phyloP scores from a whole-genome alignment of 345 rosid species.

The Pugionium dolabratum region DNA sequence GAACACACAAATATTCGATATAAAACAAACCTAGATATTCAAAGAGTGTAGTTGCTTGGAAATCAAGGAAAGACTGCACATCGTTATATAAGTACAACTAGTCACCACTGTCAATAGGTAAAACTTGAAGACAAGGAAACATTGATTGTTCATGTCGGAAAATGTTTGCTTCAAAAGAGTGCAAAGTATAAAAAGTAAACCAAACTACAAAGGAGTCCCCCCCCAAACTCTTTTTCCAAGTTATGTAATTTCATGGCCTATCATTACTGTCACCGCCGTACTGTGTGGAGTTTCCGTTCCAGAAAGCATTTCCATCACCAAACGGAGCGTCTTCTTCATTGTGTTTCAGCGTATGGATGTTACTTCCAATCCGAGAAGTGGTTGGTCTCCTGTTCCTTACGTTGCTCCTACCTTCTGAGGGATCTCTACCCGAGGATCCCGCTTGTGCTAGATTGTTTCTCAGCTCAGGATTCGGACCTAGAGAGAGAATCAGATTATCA shows the following conservation, averaged over 20 bases:
- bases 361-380: constrained; percentile 60
- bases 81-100: too few relatives aligned
- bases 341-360: constrained; percentile 73
- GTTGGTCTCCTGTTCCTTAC: constrained; percentile 47
- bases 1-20: too few relatives aligned
- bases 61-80: too few relatives aligned
- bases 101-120: too few relatives aligned
- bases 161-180: background rate
- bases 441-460: constrained; percentile 42
- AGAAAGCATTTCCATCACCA: constrained; percentile 63
- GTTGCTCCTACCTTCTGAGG: constrained; percentile 43
- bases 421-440: constrained; percentile 38
- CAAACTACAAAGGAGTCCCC: background rate
- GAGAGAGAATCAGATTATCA: constrained; percentile 18
- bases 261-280: constrained; percentile 52
- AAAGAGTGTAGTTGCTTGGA: too few relatives aligned
- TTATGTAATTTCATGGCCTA: constrained; percentile 25
- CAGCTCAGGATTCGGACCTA: constrained; percentile 55
- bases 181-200: background rate
- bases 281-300: constrained; percentile 94
- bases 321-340: constrained; percentile 66
- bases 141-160: background rate
- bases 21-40: too few relatives aligned
- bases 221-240: background rate
- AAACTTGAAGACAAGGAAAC: background rate